A percentile compares a stretch with the other conserved stretches of the same genome.
Evolutionary conservation across 495 filamentous ascomycete species (phyloP).

Genomic region (Penicillium ucsense): DNA sequence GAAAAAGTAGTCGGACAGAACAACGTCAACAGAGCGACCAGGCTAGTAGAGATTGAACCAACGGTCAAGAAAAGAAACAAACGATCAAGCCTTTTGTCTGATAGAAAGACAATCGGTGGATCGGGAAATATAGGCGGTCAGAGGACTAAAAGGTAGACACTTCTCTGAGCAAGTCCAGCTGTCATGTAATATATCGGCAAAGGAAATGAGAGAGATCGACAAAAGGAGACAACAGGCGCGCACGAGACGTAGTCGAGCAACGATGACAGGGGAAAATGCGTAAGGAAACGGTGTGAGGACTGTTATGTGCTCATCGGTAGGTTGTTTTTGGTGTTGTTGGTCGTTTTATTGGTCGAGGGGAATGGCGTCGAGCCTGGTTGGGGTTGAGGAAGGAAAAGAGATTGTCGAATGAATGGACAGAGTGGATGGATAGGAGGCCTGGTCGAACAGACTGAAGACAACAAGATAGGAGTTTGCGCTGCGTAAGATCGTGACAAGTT

Average conservation of each 20-base stretch:
- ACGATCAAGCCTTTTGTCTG: constrained; percentile 21
- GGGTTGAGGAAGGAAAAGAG: constrained; percentile 17
- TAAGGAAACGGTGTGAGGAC: constrained; percentile 43
- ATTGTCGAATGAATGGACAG: constrained; percentile 30
- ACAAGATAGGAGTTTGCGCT: constrained; percentile 27
- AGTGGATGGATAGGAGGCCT: constrained; percentile 11
- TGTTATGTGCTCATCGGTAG: constrained; percentile 61
- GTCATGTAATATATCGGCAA: constrained; percentile 48
- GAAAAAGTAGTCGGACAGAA: constrained; percentile 19
- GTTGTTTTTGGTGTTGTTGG: constrained; percentile 29
- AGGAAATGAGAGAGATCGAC: constrained; percentile 48
- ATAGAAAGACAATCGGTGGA: constrained; percentile 20
- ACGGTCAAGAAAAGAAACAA: constrained; percentile 29
- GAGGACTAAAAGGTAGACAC: constrained; percentile 3
- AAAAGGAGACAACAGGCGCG: constrained; percentile 34
- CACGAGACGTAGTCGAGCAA: constrained; percentile 30
- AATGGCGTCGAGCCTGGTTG: constrained; percentile 30
- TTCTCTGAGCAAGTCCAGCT: constrained; percentile 44
- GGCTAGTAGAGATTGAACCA: constrained; percentile 26
- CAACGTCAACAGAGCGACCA: constrained; percentile 34
- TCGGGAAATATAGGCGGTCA: constrained; percentile 9
- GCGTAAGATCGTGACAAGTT: constrained; percentile 42
- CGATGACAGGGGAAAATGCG: constrained; percentile 18
- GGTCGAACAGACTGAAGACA: constrained; percentile 7
- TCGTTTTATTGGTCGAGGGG: constrained; percentile 14